Base-by-base conservation (phyloP, 768 basidiomycete species). In the Lentinula detonsa region DNA sequence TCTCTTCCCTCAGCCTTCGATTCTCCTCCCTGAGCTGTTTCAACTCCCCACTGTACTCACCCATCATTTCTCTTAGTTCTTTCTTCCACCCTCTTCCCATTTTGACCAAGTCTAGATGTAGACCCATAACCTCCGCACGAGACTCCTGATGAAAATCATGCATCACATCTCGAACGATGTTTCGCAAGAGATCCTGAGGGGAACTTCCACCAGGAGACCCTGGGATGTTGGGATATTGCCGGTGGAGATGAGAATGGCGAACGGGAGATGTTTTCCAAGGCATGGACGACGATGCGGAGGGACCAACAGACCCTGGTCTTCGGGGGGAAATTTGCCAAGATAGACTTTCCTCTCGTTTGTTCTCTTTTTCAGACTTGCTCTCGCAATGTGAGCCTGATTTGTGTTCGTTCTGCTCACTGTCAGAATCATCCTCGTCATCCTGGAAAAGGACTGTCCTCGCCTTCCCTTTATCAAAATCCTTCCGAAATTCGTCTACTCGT, bases 101-200 rank as follows among this genome's bases (percentile, higher is more conserved):
- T 60, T 82, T 77, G 39, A 92, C 75, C 60, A 91, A 67, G 67
- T 92, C 90, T 62, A 92, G 66, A 71, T 92, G 90, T 60, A 91
- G 73, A 2, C 87, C 88, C 69, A 82, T 80, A 80, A 91, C 83
- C 76, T 90, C 86, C n/a, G 81, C 77, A 66, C 81, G 80, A 23
- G 83, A 85, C 69, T 91, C 88, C 63, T 79, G 76, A 69, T 85
- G 86, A 67, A 83, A 87, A 64, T 91, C 90, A 64, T 79, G 82
- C 84, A 91, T 84, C 61, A 84, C 86, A 59, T 91, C 89, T 49
- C 81, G 79, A 56, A 91, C 81, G 58, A 90, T 83, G 23, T 78
- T 78, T 59, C 83, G 81, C 62, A 91, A 70, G 31, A 90, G 75
- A 43, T 87, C 85, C 53, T 88, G 85, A 15, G 84, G 79, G 5